Conservation (phyloP, 164 flowering plant species). For the Berberis thunbergii region DNA sequence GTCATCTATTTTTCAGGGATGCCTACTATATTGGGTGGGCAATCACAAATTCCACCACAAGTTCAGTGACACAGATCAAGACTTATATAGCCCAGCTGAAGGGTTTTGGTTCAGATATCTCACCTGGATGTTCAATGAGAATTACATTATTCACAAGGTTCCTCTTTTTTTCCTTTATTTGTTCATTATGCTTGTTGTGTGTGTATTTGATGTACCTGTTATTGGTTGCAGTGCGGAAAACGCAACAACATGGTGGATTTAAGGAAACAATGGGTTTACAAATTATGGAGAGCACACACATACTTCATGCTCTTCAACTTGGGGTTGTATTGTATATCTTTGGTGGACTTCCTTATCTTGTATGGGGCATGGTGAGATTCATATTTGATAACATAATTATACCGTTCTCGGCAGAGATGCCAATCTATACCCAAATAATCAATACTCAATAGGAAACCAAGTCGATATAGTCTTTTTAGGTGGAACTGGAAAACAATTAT, state of each 20-base stretch:
- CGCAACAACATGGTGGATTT: neutral
- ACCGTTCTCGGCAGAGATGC: too few relatives aligned
- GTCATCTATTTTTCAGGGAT: neutral
- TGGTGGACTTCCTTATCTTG: constrained; percentile 1
- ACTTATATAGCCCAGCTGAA: constrained; percentile 71
- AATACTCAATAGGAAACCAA: too few relatives aligned
- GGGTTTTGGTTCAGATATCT: constrained; percentile 88
- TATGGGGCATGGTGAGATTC: constrained; percentile 3
- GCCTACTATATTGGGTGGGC: neutral
- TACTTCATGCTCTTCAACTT: neutral
- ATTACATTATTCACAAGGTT: constrained; percentile 34
- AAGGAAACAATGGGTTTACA: neutral
- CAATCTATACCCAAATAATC: too few relatives aligned
- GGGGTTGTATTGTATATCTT: neutral
- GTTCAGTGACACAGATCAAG: constrained; percentile 10
- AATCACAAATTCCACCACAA: constrained; percentile 1
- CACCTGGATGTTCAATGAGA: constrained; percentile 61
- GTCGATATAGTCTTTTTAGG: too few relatives aligned
- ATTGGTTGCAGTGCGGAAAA: neutral
- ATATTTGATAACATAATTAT: too few relatives aligned
- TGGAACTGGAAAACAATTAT: too few relatives aligned
- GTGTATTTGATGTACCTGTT: neutral
- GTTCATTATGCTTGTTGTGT: neutral
- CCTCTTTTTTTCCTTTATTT: constrained; percentile 1
- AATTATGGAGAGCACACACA: neutral